Conservation (phyloP, 2,329 filamentous ascomycete species). For the Sordariomycetes sp. region DNA sequence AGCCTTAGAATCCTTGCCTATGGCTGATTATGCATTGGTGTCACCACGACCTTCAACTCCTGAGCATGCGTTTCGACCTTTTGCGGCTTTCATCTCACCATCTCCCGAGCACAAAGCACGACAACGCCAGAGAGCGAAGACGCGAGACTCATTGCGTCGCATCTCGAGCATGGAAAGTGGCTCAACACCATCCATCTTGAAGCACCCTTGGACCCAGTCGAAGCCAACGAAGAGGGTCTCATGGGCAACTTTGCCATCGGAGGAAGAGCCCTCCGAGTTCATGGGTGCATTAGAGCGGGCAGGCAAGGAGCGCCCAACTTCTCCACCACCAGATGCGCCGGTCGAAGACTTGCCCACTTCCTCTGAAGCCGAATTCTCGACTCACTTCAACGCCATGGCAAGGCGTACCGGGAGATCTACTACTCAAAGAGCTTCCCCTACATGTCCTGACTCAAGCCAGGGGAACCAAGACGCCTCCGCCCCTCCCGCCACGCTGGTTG, state of each 20-base stretch:
- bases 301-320: conserved; percentile 19
- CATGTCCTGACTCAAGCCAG: too few species aligned
- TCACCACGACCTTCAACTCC: conserved; percentile 19
- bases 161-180: too few species aligned
- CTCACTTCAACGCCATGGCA: conserved; percentile 38
- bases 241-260: conserved; percentile 23
- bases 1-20: too few species aligned
- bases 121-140: conserved; percentile 8
- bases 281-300: not conserved
- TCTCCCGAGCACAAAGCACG: conserved; percentile 28
- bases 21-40: too few species aligned
- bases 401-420: too few species aligned
- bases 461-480: too few species aligned
- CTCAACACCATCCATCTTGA: conserved; percentile 23
- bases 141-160: conserved; percentile 11
- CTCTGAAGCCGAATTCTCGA: conserved; percentile 28
- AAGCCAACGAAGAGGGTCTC: conserved; percentile 21
- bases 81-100: conserved; percentile 41
- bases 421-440: too few species aligned
- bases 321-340: conserved; percentile 32
- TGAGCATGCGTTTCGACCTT: conserved; percentile 41
- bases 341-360: conserved; percentile 23
- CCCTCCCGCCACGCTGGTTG: too few species aligned
- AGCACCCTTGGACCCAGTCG: conserved; percentile 20
- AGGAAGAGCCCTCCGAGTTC: conserved; percentile 4